phyloP scores from a whole-genome alignment of 1,284 basidiomycete species.

The Naganishia cerealis region DNA sequence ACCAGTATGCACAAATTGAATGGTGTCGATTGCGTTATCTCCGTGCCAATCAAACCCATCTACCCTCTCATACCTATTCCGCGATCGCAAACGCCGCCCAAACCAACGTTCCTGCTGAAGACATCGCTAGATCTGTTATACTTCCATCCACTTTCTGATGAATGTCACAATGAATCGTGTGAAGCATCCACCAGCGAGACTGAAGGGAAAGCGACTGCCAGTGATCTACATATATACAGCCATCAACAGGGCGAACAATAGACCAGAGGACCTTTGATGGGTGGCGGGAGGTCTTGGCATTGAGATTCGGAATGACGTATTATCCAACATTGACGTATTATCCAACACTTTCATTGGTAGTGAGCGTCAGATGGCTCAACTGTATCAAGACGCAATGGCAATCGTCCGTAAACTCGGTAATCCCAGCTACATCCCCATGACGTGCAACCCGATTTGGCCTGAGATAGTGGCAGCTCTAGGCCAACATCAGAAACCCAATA shows the following conservation, averaged over 20 bases:
- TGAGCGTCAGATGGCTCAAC: constrained; percentile 47
- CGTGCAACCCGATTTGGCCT: constrained; percentile 54
- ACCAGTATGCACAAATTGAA: constrained; percentile 52
- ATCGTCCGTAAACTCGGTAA: constrained; percentile 46
- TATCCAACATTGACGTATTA: too few relatives aligned
- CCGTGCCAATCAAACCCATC: constrained; percentile 41
- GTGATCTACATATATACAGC: too few relatives aligned
- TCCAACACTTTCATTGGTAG: constrained; percentile 55
- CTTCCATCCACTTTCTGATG: constrained; percentile 44
- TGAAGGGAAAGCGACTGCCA: too few relatives aligned
- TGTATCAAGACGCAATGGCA: constrained; percentile 52
- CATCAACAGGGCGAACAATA: too few relatives aligned
- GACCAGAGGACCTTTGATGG: too few relatives aligned
- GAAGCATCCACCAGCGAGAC: too few relatives aligned
- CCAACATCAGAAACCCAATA: constrained; percentile 47
- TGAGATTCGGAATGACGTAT: constrained; percentile 4
- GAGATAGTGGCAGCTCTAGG: constrained; percentile 48
- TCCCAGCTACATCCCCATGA: constrained; percentile 54
- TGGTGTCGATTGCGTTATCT: constrained; percentile 50
- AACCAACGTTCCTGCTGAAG: constrained; percentile 37
- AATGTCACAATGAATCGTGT: too few relatives aligned
- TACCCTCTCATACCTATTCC: constrained; percentile 40
- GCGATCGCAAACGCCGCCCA: constrained; percentile 37
- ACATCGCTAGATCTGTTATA: constrained; percentile 38
- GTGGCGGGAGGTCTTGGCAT: too few relatives aligned